These are phyloP conservation scores for Globisporangium uncinulatum DNA, from an alignment of 352 stramenopile genomes.

Conservation along the genomic window DNA sequence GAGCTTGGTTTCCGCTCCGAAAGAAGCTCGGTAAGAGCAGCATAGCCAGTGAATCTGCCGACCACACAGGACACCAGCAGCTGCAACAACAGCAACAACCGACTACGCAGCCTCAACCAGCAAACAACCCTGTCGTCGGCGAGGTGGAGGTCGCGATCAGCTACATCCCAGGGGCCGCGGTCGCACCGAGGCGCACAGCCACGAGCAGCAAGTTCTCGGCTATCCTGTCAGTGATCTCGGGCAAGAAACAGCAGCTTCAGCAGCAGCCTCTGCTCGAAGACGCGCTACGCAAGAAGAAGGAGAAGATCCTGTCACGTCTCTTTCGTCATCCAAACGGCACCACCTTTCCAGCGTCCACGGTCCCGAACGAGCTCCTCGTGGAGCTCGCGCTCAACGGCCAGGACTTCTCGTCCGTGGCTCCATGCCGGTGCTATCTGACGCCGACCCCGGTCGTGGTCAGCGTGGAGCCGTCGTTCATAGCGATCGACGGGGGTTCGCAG, in stretches of 20 bases:
- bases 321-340: constrained; percentile 30
- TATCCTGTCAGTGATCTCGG: constrained; percentile 47
- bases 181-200: neutral
- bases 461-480: constrained; percentile 38
- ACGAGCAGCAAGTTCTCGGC: constrained; percentile 18
- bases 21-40: constrained; percentile 9
- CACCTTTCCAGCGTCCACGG: constrained; percentile 15
- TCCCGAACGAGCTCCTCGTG: constrained; percentile 45
- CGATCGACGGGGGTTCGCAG: constrained; percentile 28
- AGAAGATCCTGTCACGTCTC: constrained; percentile 38
- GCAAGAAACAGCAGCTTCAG: constrained; percentile 20
- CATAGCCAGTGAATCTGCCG: neutral
- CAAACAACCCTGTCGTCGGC: constrained; percentile 21
- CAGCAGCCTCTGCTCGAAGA: constrained; percentile 4
- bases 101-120: constrained; percentile 4
- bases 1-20: constrained; percentile 49
- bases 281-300: constrained; percentile 23
- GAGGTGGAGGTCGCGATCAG: constrained; percentile 48
- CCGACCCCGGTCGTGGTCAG: constrained; percentile 31
- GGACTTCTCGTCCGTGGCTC: constrained; percentile 50
- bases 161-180: constrained; percentile 20
- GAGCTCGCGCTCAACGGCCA: constrained; percentile 64
- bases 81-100: constrained; percentile 3
- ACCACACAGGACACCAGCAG: constrained; percentile 9
- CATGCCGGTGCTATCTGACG: constrained; percentile 24